phyloP scores from a whole-genome alignment of 352 stramenopile species.

The Phytophthora macrochlamydospora region DNA sequence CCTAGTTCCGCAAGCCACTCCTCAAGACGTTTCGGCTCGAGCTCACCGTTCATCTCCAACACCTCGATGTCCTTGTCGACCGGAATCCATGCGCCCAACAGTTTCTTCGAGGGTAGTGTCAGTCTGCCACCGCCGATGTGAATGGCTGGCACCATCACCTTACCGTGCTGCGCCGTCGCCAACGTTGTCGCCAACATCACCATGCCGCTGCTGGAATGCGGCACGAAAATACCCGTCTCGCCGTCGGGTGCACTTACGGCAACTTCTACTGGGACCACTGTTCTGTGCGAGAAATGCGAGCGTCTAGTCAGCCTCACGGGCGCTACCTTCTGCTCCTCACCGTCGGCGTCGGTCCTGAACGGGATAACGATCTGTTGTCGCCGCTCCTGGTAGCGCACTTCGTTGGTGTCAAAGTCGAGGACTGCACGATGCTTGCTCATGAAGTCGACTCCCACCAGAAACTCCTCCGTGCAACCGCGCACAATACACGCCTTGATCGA shows the following conservation, averaged over 20 bases:
- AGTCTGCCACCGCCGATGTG: background rate
- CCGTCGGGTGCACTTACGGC: background rate
- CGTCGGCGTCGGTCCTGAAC: background rate
- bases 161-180: background rate
- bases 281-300: background rate
- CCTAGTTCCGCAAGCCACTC: background rate
- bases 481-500: background rate
- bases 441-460: conserved; percentile 2
- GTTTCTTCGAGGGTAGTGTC: background rate
- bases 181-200: background rate
- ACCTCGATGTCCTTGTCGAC: background rate
- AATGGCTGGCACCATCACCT: background rate
- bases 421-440: background rate
- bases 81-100: background rate
- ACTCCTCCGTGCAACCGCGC: background rate
- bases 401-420: background rate
- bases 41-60: background rate
- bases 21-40: background rate
- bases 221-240: background rate
- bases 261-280: background rate
- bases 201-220: background rate
- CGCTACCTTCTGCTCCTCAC: background rate
- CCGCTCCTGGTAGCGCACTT: background rate
- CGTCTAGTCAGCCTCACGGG: background rate
- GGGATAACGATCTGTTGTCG: background rate